phyloP scores from a whole-genome alignment of 2,329 filamentous ascomycete species.

The Oidium heveae region DNA sequence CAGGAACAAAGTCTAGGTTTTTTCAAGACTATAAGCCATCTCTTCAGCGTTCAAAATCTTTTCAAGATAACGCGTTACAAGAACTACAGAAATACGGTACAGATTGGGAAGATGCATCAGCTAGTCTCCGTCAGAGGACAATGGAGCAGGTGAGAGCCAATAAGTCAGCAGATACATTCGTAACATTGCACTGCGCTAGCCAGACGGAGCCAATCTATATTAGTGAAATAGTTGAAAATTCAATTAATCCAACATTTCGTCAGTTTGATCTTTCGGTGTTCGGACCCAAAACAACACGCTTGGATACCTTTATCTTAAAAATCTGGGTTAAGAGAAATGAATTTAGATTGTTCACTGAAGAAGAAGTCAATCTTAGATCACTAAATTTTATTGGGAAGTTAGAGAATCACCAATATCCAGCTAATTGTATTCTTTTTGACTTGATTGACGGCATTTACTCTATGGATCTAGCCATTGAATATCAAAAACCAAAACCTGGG shows the following conservation, averaged over 20 bases:
- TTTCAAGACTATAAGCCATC: slow-evolving; percentile 19
- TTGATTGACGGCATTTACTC: slow-evolving; percentile 72
- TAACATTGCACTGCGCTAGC: slow-evolving; percentile 49
- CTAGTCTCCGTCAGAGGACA: slow-evolving; percentile 40
- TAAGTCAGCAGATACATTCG: slow-evolving; percentile 68
- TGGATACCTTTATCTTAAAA: slow-evolving; percentile 37
- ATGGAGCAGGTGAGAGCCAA: slow-evolving; percentile 47
- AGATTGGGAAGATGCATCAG: slow-evolving; percentile 34
- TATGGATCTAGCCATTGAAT: slow-evolving; percentile 32
- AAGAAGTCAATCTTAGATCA: slow-evolving; percentile 40
- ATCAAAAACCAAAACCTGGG: slow-evolving; percentile 23
- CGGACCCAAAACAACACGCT: slow-evolving; percentile 37
- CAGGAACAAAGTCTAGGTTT: slow-evolving; percentile 32
- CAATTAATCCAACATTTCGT: slow-evolving; percentile 80
- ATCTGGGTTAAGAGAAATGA: slow-evolving; percentile 43
- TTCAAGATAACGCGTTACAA: slow-evolving; percentile 21
- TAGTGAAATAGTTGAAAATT: slow-evolving; percentile 53
- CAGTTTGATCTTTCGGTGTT: slow-evolving; percentile 52
- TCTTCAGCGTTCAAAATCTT: slow-evolving; percentile 30
- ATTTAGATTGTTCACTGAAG: slow-evolving; percentile 43
- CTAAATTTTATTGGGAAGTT: slow-evolving; percentile 60
- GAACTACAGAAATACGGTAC: slow-evolving; percentile 30
- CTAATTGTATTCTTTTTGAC: slow-evolving; percentile 66
- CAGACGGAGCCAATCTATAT: slow-evolving; percentile 60
- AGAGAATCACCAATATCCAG: slow-evolving; percentile 43